Conservation (phyloP, 345 rosid genomes). For the Capsella bursapastoris region DNA sequence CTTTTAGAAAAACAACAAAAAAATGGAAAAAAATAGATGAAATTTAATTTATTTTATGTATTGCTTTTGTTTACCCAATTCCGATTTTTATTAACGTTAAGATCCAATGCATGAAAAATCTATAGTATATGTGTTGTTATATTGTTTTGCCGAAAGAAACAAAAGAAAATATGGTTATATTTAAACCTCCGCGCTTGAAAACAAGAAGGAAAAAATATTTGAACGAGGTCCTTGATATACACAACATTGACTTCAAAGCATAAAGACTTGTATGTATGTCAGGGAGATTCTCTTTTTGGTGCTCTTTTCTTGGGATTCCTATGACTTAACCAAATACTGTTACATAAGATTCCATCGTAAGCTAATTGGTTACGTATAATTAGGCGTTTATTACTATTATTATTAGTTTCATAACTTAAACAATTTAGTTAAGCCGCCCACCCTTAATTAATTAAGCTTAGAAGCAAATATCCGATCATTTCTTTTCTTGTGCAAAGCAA, state of each 20-base stretch:
- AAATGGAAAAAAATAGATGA: background rate
- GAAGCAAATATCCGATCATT: constrained; percentile 41
- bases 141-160: no score
- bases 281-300: constrained; percentile 41
- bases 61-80: background rate
- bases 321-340: constrained; percentile 30
- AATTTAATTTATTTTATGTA: background rate
- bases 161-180: no score
- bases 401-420: background rate
- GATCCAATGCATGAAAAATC: background rate
- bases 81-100: background rate
- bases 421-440: constrained; percentile 20
- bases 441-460: constrained; percentile 15
- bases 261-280: constrained; percentile 40
- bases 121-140: background rate
- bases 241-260: constrained; percentile 38
- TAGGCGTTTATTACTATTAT: constrained; percentile 2
- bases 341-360: constrained; percentile 37
- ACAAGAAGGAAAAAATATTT: background rate
- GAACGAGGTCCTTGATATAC: constrained; percentile 35
- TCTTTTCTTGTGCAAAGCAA: constrained; percentile 2
- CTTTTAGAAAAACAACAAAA: background rate
- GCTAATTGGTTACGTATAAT: constrained; percentile 35
- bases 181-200: background rate
- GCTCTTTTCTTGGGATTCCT: constrained; percentile 30